phyloP scores from a whole-genome alignment of 495 filamentous ascomycete species.

The Penicillium silybi region DNA sequence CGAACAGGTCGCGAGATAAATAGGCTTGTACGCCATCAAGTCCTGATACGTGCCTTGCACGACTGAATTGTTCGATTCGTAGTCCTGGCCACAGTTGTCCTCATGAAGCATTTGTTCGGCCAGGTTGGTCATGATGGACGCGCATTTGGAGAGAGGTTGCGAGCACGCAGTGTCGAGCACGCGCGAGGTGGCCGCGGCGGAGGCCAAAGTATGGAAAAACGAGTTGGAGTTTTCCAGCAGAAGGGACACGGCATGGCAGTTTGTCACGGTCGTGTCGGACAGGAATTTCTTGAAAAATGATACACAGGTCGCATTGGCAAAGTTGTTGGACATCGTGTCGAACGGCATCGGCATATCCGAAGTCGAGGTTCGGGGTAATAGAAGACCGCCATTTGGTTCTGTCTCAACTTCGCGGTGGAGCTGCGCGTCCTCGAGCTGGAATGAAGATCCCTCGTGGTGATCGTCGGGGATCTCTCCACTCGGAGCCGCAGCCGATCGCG shows the following conservation, averaged over 20 bases:
- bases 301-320: constrained; percentile 57
- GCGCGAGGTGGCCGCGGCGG: constrained; percentile 59
- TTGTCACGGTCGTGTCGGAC: constrained; percentile 54
- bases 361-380: constrained; percentile 11
- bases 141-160: constrained; percentile 57
- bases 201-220: constrained; percentile 72
- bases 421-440: neutral
- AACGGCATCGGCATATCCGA: constrained; percentile 62
- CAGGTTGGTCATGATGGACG: constrained; percentile 52
- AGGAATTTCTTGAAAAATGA: constrained; percentile 67
- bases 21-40: constrained; percentile 65
- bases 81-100: constrained; percentile 69
- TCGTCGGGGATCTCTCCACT: constrained; percentile 21
- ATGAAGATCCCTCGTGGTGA: constrained; percentile 13
- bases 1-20: constrained; percentile 78
- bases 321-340: constrained; percentile 69
- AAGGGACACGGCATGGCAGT: constrained; percentile 71
- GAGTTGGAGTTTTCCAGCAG: constrained; percentile 68
- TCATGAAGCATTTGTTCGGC: constrained; percentile 54
- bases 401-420: neutral
- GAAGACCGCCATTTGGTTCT: neutral
- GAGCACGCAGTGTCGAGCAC: constrained; percentile 69
- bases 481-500: constrained; percentile 12
- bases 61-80: constrained; percentile 56
- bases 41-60: constrained; percentile 71